Evolutionary conservation across 2,329 filamentous ascomycete species (phyloP).

Genomic region (Hirsutella rhossiliensis): DNA sequence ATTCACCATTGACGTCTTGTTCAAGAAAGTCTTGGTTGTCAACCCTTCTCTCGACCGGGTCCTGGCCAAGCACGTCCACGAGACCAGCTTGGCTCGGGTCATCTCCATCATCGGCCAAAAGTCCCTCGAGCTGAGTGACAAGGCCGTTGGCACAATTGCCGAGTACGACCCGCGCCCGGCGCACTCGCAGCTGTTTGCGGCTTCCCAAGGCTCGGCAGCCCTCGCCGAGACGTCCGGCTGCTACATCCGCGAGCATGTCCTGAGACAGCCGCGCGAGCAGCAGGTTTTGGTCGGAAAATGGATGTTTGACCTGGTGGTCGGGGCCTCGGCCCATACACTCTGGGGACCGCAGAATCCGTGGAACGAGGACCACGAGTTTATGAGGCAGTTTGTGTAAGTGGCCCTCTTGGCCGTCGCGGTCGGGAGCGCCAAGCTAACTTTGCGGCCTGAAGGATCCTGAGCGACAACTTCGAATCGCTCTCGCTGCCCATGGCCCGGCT

Average conservation of each 20-base stretch:
- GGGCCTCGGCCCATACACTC: constrained; percentile 18
- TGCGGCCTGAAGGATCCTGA: constrained; percentile 10
- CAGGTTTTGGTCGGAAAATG: constrained; percentile 13
- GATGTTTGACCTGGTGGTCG: constrained; percentile 16
- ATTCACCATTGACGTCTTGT: constrained; percentile 18
- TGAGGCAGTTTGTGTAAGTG: constrained; percentile 17
- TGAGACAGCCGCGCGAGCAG: constrained; percentile 7
- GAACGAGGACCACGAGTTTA: constrained; percentile 16
- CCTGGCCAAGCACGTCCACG: constrained; percentile 13
- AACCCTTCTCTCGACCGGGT: constrained; percentile 15
- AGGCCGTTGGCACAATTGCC: constrained; percentile 12
- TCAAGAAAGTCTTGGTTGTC: constrained; percentile 14
- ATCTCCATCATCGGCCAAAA: constrained; percentile 16
- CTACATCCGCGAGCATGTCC: constrained; percentile 10
- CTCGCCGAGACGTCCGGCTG: constrained; percentile 11
- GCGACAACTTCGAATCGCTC: constrained; percentile 16
- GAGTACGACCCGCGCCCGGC: constrained; percentile 14
- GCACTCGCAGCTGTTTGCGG: constrained; percentile 15
- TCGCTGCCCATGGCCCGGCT: constrained; percentile 12
- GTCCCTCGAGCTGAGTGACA: constrained; percentile 12
- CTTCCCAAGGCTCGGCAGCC: constrained; percentile 8
- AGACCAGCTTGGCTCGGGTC: constrained; percentile 18
- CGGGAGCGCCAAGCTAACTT: constrained; percentile 3
- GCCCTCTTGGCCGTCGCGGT: not conserved
- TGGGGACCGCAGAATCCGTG: constrained; percentile 19